Evolutionary conservation across 2,329 filamentous ascomycete species (phyloP).

Genomic region (Escovopsis sp.): DNA sequence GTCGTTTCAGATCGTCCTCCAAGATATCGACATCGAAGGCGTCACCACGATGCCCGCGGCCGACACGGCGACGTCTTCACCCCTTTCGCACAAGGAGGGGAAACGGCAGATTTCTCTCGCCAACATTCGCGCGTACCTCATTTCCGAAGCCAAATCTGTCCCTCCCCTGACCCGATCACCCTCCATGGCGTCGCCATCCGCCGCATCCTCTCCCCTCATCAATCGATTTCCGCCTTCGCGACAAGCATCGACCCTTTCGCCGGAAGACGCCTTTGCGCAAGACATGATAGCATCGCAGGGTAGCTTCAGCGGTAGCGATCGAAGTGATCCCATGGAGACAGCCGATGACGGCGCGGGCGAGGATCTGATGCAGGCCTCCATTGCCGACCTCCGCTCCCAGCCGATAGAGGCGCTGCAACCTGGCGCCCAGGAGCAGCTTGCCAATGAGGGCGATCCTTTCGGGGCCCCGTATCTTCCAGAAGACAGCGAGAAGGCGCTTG

Average conservation of each 20-base stretch:
- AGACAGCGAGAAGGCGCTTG: slow-evolving; percentile 40
- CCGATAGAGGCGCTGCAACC: slow-evolving; percentile 11
- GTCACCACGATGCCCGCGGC: slow-evolving; percentile 32
- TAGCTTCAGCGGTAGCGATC: slow-evolving; percentile 11
- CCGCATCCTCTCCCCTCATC: slow-evolving; percentile 36
- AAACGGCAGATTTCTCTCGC: slow-evolving; percentile 50
- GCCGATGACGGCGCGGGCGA: slow-evolving; percentile 11
- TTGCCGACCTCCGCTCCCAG: slow-evolving; percentile 1
- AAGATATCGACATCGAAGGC: slow-evolving; percentile 51
- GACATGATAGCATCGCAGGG: slow-evolving; percentile 6
- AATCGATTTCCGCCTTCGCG: slow-evolving; percentile 21
- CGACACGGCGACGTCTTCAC: slow-evolving; percentile 18
- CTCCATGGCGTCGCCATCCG: slow-evolving; percentile 29
- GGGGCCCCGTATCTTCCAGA: slow-evolving; percentile 15
- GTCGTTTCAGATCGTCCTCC: slow-evolving; percentile 49
- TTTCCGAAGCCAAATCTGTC: slow-evolving; percentile 53
- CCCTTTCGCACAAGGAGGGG: slow-evolving; percentile 37
- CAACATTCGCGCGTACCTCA: slow-evolving; percentile 46
- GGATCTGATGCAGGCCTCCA: not conserved
- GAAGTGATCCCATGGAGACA: slow-evolving; percentile 8
- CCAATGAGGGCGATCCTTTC: slow-evolving; percentile 8
- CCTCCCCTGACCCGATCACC: slow-evolving; percentile 42
- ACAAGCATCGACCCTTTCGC: slow-evolving; percentile 15
- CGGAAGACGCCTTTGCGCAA: slow-evolving; percentile 10
- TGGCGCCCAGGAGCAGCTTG: slow-evolving; percentile 12